A percentile compares a stretch with the other conserved stretches of the same genome.
phyloP scores from a whole-genome alignment of 73 alveolate species.

The Loxodes magnus region DNA sequence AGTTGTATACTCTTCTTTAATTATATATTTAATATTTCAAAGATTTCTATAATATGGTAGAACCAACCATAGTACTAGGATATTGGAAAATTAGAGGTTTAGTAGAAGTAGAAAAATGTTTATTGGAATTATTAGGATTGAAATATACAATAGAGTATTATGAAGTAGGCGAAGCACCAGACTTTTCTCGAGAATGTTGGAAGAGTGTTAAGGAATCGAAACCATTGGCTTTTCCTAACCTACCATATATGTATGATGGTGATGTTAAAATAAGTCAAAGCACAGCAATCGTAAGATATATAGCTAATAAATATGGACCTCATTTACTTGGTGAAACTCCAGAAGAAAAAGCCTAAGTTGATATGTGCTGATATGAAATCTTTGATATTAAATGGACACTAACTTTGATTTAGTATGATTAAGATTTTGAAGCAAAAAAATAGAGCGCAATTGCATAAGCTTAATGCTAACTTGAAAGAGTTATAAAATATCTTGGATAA shows the following conservation, averaged over 20 bases:
- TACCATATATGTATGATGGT: conserved; percentile 28
- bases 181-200: neutral
- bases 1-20: no score
- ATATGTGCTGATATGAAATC: conserved; percentile 11
- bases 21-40: no score
- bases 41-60: no score
- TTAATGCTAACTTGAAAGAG: neutral
- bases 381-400: neutral
- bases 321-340: conserved; percentile 18
- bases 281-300: conserved; percentile 15
- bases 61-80: no score
- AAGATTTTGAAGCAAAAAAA: conserved; percentile 4
- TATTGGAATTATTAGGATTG: conserved; percentile 17
- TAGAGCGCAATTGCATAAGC: neutral
- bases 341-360: conserved; percentile 10
- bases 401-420: neutral
- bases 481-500: conserved; percentile 8
- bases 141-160: conserved; percentile 12
- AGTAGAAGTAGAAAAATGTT: conserved; percentile 22
- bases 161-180: conserved; percentile 20
- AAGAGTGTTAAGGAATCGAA: conserved; percentile 9
- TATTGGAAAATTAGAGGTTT: conserved; percentile 32
- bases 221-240: conserved; percentile 12
- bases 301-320: conserved; percentile 20
- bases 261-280: conserved; percentile 15